Evolutionary conservation across 129 eudicot species (phyloP), one percentile per base, ranked within the genome.

Genomic region (Tanacetum coccineum): DNA sequence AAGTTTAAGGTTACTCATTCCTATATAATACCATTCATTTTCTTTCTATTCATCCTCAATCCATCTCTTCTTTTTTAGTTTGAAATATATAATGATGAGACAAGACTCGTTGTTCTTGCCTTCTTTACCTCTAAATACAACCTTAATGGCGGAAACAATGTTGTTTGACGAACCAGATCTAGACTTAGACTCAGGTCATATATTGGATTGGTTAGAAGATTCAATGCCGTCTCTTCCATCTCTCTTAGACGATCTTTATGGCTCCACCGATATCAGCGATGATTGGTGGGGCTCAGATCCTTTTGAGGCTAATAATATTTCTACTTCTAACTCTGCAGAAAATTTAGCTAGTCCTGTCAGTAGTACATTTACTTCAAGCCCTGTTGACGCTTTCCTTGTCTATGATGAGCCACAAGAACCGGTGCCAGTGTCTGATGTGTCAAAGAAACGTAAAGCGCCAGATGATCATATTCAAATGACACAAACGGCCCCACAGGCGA

Each of bases 201-300:
- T 83, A 71, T 47, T 79, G 54, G 91, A 80, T 47, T 85, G 88
- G 92, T 13, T 85, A 17, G 96, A 66, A 61, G 87, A 78, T 28
- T 79, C 89, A 0, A 25, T 83, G 39, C 81, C 96, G 0, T 60
- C 78, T 64, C 74, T 83, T 39, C 85, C 93, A 4, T 65, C 85
- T 13, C 68, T 85, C 68, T 72, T 83, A 54, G 96, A 83, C 3
- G 96, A 83, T 68, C 82, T 83, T 0, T 88, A 83, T 53, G 57
- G 74, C 11, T 60, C 81, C 28, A 71, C 63, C 1, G 85, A 73
- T 76, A 74, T 83, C 63, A 71, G 54, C 51, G 72, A 64, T 9
- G 90, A 76, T 21, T 89, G 87, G 89, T 84, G 87, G 93, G 73
- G 45, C 52, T 71, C 74, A 13, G 81, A 85, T 48, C 79, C 71